Evolutionary conservation across 352 stramenopile genomes (phyloP).

Genomic region (Peronospora belbahrii): DNA sequence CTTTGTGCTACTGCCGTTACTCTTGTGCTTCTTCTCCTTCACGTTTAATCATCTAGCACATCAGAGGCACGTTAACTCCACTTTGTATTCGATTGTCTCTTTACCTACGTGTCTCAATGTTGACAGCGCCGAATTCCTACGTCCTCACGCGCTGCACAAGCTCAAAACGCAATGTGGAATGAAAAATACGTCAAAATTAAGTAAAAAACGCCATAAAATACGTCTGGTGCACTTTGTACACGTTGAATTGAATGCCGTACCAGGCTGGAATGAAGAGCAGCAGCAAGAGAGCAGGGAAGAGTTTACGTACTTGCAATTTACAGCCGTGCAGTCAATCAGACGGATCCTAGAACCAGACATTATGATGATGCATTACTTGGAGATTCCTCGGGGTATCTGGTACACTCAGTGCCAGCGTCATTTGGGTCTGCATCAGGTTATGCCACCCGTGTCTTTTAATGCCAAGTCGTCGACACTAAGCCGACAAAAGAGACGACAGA

Average conservation of each 20-base stretch:
- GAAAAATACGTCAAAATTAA: not conserved
- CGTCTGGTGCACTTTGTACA: slow-evolving; percentile 33
- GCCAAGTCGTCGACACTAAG: not conserved
- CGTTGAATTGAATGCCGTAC: slow-evolving; percentile 23
- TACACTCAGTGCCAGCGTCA: slow-evolving; percentile 42
- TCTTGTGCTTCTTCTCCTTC: slow-evolving; percentile 27
- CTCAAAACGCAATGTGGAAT: slow-evolving; percentile 2
- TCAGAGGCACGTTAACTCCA: slow-evolving; percentile 2
- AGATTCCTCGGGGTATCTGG: slow-evolving; percentile 29
- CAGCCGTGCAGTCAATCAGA: slow-evolving; percentile 27
- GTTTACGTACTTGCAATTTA: slow-evolving; percentile 37
- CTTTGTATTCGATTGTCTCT: not conserved
- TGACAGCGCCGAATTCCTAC: slow-evolving; percentile 14
- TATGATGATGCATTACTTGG: slow-evolving; percentile 40
- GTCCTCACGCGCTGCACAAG: not conserved
- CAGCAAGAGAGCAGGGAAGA: slow-evolving; percentile 7
- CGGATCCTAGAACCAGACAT: slow-evolving; percentile 16
- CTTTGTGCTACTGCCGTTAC: slow-evolving; percentile 27
- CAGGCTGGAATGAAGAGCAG: slow-evolving; percentile 1
- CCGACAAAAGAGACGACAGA: slow-evolving; percentile 17
- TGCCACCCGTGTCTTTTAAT: slow-evolving; percentile 21
- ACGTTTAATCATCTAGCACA: slow-evolving; percentile 9
- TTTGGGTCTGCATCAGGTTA: slow-evolving; percentile 32
- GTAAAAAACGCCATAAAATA: not conserved
- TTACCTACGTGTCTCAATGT: slow-evolving; percentile 18